Conservation (phyloP, 495 filamentous ascomycete species). For the Xylaria venustula region DNA sequence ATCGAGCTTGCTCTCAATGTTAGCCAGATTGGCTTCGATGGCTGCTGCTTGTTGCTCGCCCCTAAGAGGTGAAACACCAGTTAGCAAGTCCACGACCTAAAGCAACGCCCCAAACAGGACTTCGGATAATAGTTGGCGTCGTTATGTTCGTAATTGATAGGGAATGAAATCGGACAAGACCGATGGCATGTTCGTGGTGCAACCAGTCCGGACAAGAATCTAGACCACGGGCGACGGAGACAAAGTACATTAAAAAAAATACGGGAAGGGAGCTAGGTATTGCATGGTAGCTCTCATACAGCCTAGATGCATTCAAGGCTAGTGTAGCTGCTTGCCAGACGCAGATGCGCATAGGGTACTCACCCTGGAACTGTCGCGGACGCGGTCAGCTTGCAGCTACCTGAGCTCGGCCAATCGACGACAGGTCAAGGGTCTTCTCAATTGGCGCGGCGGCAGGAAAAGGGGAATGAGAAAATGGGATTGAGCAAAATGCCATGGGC, state of each 20-base stretch:
- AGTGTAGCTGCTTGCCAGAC: background rate
- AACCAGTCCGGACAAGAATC: background rate
- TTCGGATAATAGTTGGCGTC: background rate
- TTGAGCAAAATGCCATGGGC: constrained; percentile 10
- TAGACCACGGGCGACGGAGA: too few relatives aligned
- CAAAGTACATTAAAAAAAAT: too few relatives aligned
- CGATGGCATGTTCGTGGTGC: background rate
- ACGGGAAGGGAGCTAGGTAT: too few relatives aligned
- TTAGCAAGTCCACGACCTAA: background rate
- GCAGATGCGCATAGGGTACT: background rate
- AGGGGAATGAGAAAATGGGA: constrained; percentile 1
- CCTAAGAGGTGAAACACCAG: constrained; percentile 29
- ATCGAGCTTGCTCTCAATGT: constrained; percentile 54
- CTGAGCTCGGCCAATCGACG: background rate
- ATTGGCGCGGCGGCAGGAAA: background rate
- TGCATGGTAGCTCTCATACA: background rate
- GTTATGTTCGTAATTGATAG: background rate
- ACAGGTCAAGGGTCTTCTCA: background rate
- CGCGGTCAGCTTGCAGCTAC: background rate
- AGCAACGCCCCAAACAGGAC: background rate
- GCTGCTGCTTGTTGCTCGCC: constrained; percentile 54
- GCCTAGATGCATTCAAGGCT: background rate
- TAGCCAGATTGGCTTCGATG: constrained; percentile 53
- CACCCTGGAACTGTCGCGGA: background rate
- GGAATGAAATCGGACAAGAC: background rate